Conservation (phyloP, 73 alveolate species). For the Tetrahymena elliotti region DNA sequence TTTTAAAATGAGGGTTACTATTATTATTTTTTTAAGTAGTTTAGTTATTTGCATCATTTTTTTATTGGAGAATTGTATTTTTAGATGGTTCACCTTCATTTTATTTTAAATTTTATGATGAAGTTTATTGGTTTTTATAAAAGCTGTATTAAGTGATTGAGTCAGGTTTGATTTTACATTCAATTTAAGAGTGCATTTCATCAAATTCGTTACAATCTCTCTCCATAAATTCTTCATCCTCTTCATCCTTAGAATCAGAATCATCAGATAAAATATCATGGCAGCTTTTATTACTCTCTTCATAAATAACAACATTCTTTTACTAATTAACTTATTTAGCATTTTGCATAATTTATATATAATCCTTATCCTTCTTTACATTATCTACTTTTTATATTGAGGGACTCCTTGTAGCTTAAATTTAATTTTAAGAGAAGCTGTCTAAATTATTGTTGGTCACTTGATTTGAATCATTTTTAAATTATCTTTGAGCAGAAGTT, state of each 20-base stretch:
- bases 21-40: neutral
- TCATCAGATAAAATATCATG: neutral
- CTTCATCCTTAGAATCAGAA: neutral
- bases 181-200: neutral
- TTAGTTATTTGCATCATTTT: neutral
- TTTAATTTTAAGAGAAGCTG: neutral
- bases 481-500: neutral
- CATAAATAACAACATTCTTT: neutral
- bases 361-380: neutral
- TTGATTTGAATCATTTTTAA: neutral
- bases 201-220: neutral
- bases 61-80: neutral
- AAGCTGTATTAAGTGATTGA: neutral
- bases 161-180: neutral
- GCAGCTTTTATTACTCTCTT: neutral
- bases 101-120: neutral
- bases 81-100: neutral
- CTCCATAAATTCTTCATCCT: neutral
- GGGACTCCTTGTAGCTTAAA: neutral
- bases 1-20: neutral
- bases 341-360: neutral
- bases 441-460: neutral
- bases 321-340: neutral
- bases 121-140: neutral
- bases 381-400: neutral